These are phyloP conservation scores for Carex arenaria DNA, from an alignment of 202 grass and related monocot genomes.

Conservation along the genomic window DNA sequence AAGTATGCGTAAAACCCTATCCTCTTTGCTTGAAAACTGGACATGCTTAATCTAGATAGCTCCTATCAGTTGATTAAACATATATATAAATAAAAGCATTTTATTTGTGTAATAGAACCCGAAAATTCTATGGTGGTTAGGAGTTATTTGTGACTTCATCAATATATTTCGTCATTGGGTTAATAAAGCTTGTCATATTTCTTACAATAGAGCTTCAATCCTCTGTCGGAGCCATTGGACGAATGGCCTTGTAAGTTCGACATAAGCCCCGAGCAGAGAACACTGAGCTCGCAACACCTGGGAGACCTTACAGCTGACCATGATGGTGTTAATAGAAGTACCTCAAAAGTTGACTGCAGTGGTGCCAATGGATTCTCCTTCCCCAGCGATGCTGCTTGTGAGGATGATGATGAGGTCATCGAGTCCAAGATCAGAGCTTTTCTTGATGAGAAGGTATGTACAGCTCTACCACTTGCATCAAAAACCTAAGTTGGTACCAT, in stretches of 20 bases:
- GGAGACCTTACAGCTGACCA: conserved; percentile 36
- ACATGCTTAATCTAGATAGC: not conserved
- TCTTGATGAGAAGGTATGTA: conserved; percentile 85
- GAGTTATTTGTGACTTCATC: conserved; percentile 18
- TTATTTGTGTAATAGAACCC: conserved; percentile 8
- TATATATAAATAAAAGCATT: not conserved
- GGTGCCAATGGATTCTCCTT: conserved; percentile 62
- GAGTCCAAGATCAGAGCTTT: conserved; percentile 93
- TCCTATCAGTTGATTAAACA: not conserved
- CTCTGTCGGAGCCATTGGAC: conserved; percentile 78
- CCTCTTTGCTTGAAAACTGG: not conserved
- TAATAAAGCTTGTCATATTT: not conserved
- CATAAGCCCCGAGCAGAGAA: conserved; percentile 37
- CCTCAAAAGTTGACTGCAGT: conserved; percentile 3
- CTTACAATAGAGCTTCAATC: conserved; percentile 68
- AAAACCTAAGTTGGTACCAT: conserved; percentile 11
- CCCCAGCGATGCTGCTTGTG: conserved; percentile 51
- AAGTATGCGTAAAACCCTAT: not conserved
- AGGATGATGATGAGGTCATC: conserved; percentile 83
- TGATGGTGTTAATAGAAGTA: conserved; percentile 26
- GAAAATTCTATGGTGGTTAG: conserved; percentile 15
- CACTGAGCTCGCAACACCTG: conserved; percentile 34
- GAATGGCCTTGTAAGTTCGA: conserved; percentile 77
- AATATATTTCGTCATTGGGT: not conserved
- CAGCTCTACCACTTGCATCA: not conserved